phyloP scores from a whole-genome alignment of 2,329 filamentous ascomycete genomes.

The Aspergillus flavus region DNA sequence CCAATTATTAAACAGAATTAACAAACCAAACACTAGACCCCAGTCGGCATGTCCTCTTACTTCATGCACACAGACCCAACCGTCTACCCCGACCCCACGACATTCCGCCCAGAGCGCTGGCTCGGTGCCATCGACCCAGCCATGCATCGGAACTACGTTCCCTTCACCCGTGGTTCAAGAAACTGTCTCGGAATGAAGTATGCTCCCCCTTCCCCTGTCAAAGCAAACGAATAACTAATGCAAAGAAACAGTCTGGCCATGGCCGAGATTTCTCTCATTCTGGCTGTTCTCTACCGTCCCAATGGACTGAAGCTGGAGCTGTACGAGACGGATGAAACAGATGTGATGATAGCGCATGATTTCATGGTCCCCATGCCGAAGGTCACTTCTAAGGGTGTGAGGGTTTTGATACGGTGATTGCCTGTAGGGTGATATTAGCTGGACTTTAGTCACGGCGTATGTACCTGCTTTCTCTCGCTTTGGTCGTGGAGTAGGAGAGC shows the following conservation, averaged over 20 bases:
- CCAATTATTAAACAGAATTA: too few species aligned
- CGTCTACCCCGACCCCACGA: too few species aligned
- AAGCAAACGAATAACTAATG: not conserved
- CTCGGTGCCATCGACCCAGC: too few species aligned
- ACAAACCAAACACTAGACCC: too few species aligned
- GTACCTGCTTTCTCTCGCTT: not conserved
- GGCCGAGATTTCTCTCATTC: not conserved
- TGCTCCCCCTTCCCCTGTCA: too few species aligned
- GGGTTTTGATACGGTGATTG: not conserved
- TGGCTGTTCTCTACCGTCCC: not conserved
- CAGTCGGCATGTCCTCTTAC: too few species aligned
- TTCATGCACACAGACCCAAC: too few species aligned
- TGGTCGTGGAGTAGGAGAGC: too few species aligned
- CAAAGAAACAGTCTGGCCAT: not conserved
- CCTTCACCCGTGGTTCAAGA: not conserved
- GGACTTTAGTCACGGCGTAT: rapidly evolving
- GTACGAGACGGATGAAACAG: not conserved
- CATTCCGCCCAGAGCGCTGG: too few species aligned
- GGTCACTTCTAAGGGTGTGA: not conserved
- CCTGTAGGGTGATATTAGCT: not conserved
- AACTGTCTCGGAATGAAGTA: not conserved
- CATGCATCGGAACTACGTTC: too few species aligned
- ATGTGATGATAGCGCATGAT: not conserved
- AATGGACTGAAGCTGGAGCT: not conserved
- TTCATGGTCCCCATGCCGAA: not conserved